A percentile compares a stretch with the other conserved stretches of the same genome.
These are phyloP conservation scores for Sonneratia caseolaris DNA, from an alignment of 345 rosid genomes.

Conservation along the genomic window DNA sequence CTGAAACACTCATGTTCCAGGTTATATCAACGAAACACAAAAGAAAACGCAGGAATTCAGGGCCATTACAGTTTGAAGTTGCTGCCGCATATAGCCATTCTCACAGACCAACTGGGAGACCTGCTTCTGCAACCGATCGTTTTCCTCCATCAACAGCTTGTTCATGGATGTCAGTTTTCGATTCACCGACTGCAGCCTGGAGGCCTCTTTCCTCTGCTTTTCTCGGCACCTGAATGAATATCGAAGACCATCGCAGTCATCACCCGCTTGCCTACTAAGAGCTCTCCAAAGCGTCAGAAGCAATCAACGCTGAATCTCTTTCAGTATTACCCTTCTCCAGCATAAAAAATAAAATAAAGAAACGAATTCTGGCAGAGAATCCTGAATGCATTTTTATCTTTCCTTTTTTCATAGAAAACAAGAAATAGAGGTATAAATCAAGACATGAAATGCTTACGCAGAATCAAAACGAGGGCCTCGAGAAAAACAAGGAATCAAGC, in stretches of 20 bases:
- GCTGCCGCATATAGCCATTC: slow-evolving; percentile 86
- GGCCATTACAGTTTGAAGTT: slow-evolving; percentile 52
- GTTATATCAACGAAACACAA: neutral
- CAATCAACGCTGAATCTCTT: neutral
- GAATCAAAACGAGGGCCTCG: no score
- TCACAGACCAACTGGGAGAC: slow-evolving; percentile 95
- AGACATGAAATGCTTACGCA: no score
- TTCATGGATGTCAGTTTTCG: slow-evolving; percentile 94
- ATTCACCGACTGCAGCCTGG: slow-evolving; percentile 87
- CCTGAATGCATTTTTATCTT: no score
- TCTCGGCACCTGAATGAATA: slow-evolving; percentile 76
- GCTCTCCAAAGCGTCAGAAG: neutral
- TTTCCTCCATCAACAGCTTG: slow-evolving; percentile 97
- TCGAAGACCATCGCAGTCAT: slow-evolving; percentile 6
- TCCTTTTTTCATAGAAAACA: neutral
- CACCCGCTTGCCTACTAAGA: slow-evolving; percentile 10
- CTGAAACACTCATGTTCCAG: neutral
- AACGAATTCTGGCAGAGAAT: no score
- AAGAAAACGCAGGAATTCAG: no score
- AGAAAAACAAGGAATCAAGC: no score
- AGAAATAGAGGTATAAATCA: no score
- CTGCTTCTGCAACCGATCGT: slow-evolving; percentile 95
- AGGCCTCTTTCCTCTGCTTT: slow-evolving; percentile 96
- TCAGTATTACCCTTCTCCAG: neutral
- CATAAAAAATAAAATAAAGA: no score